Evolutionary conservation across 139 green algal species (phyloP).

Genomic region (Closterium sp.): DNA sequence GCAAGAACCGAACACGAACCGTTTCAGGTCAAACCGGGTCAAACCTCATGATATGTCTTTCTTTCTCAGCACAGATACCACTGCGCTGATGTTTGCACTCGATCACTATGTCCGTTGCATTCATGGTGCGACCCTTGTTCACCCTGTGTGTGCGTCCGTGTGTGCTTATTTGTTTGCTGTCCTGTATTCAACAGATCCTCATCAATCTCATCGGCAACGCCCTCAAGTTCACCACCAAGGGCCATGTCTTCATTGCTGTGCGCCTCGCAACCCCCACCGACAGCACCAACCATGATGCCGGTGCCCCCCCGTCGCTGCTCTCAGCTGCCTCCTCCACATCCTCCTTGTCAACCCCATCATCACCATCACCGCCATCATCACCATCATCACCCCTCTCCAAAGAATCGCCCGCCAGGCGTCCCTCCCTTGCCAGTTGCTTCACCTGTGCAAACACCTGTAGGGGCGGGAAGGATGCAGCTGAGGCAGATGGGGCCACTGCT

Average conservation of each 20-base stretch:
- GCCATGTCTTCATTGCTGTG: slow-evolving; percentile 41
- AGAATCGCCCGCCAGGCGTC: not conserved
- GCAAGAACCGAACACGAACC: no score
- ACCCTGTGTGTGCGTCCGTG: no score
- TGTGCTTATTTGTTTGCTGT: no score
- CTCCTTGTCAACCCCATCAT: not conserved
- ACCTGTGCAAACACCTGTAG: not conserved
- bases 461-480: not conserved
- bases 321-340: not conserved
- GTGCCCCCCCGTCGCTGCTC: not conserved
- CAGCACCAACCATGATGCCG: not conserved
- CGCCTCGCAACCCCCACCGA: not conserved
- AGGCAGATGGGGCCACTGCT: not conserved
- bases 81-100: no score
- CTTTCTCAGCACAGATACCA: no score
- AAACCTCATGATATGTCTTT: no score
- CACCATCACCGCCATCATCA: not conserved
- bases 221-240: slow-evolving; percentile 39
- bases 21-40: no score
- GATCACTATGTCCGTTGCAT: no score
- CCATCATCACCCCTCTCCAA: not conserved
- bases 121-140: no score
- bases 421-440: not conserved
- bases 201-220: slow-evolving; percentile 43
- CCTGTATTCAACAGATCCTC: slow-evolving; percentile 12